These are phyloP conservation scores for Boletus reticuloceps DNA, from an alignment of 768 basidiomycete species.

Conservation along the genomic window DNA sequence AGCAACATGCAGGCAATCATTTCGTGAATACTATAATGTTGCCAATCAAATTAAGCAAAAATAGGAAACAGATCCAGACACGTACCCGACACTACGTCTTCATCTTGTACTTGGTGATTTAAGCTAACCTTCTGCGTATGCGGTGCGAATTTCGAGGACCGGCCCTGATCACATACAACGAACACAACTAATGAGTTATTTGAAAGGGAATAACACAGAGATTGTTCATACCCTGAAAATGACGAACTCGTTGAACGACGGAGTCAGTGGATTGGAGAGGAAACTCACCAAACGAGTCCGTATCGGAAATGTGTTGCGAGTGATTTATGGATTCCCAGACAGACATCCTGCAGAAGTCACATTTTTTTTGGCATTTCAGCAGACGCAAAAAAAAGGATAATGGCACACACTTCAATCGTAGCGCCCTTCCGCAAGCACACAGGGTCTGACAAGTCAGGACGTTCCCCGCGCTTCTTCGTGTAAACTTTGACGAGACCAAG, in stretches of 20 bases:
- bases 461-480: slow-evolving; percentile 95
- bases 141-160: slow-evolving; percentile 90
- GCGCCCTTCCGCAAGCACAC: slow-evolving; percentile 89
- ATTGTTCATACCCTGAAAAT: slow-evolving; percentile 24
- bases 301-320: slow-evolving; percentile 91
- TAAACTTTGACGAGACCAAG: slow-evolving; percentile 88
- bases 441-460: slow-evolving; percentile 89
- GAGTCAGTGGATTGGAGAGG: neutral
- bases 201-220: neutral
- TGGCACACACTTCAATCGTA: slow-evolving; percentile 71
- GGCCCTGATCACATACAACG: slow-evolving; percentile 52
- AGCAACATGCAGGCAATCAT: slow-evolving; percentile 7
- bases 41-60: neutral
- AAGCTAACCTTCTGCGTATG: slow-evolving; percentile 94
- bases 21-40: slow-evolving; percentile 30
- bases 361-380: too few relatives aligned
- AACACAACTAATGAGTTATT: neutral
- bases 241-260: slow-evolving; percentile 1
- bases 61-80: slow-evolving; percentile 11
- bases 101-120: slow-evolving; percentile 78
- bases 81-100: slow-evolving; percentile 88
- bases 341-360: slow-evolving; percentile 59
- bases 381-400: neutral
- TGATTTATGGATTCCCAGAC: slow-evolving; percentile 89
- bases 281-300: slow-evolving; percentile 82